phyloP scores from a whole-genome alignment of 1,284 basidiomycete species.

The Neonothopanus nambi region DNA sequence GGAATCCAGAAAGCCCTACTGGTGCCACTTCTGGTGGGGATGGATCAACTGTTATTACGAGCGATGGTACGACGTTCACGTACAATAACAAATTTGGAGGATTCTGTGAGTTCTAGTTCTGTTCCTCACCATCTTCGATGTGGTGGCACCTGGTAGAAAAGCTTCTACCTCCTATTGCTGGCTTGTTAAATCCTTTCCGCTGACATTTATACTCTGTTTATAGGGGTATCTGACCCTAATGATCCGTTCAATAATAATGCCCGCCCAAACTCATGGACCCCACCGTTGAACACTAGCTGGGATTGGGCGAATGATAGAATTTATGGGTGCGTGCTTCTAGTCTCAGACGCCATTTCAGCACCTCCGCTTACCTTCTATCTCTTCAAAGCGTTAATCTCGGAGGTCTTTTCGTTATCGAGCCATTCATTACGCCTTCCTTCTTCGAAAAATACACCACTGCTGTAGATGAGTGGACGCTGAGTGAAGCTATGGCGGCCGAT shows the following conservation, averaged over 20 bases:
- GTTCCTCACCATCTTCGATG: background rate
- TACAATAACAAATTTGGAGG: conserved; percentile 58
- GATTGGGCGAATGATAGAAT: conserved; percentile 50
- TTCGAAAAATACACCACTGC: conserved; percentile 70
- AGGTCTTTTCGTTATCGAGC: conserved; percentile 73
- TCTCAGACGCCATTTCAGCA: background rate
- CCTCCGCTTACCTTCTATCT: background rate
- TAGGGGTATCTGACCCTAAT: conserved; percentile 51
- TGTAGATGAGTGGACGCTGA: conserved; percentile 80
- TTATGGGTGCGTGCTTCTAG: conserved; percentile 30
- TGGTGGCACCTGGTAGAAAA: too few relatives aligned
- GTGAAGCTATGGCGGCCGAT: conserved; percentile 63
- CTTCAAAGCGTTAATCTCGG: conserved; percentile 65
- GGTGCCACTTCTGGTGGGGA: conserved; percentile 40
- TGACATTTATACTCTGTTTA: background rate
- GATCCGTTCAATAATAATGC: conserved; percentile 70
- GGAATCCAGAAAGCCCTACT: conserved; percentile 14
- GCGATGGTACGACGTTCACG: conserved; percentile 52
- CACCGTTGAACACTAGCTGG: conserved; percentile 64
- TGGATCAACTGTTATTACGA: conserved; percentile 47
- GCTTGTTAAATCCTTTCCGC: background rate
- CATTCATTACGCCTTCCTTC: conserved; percentile 78
- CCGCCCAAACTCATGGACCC: conserved; percentile 63
- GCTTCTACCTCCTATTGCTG: too few relatives aligned
- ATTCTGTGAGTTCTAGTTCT: conserved; percentile 39